A percentile compares a stretch with the other conserved stretches of the same genome.
Conservation (phyloP, 164 flowering plant species). For the Stephania yunnanensis region DNA sequence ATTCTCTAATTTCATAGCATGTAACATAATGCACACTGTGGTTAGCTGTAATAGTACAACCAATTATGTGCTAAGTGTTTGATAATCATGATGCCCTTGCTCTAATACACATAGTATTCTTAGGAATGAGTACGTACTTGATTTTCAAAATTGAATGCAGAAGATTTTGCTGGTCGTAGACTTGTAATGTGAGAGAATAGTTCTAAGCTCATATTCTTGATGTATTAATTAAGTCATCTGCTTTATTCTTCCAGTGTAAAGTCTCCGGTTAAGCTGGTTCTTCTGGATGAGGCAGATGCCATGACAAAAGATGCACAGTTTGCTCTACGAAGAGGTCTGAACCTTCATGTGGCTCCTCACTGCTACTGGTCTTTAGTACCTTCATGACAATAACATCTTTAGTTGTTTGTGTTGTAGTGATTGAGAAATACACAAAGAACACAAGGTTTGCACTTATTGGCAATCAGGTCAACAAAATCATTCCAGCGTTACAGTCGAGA, state of each 20-base stretch:
- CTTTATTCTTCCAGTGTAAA: slow-evolving; percentile 47
- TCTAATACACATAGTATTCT: no score
- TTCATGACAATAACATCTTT: background rate
- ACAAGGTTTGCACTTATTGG: slow-evolving; percentile 92
- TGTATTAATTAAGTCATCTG: background rate
- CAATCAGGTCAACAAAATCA: slow-evolving; percentile 94
- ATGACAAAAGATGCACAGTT: slow-evolving; percentile 99
- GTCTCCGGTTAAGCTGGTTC: slow-evolving; percentile 72
- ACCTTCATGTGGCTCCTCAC: background rate
- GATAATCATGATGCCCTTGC: no score
- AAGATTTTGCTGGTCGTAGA: background rate
- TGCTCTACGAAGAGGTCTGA: slow-evolving; percentile 87
- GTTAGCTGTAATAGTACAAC: no score
- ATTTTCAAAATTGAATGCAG: background rate
- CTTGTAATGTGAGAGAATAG: background rate
- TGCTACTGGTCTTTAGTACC: background rate
- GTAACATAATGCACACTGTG: background rate
- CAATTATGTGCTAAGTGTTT: no score
- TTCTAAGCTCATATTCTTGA: background rate
- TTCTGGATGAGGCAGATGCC: slow-evolving; percentile 96
- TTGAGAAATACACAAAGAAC: slow-evolving; percentile 92
- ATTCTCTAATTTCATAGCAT: background rate
- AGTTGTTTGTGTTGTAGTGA: slow-evolving; percentile 47
- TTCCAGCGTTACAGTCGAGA: slow-evolving; percentile 95
- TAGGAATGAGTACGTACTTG: background rate